Evolutionary conservation across 2,329 filamentous ascomycete genomes (phyloP), one percentile per base, ranked within the genome.

Genomic region (Lecanicillium sp.): DNA sequence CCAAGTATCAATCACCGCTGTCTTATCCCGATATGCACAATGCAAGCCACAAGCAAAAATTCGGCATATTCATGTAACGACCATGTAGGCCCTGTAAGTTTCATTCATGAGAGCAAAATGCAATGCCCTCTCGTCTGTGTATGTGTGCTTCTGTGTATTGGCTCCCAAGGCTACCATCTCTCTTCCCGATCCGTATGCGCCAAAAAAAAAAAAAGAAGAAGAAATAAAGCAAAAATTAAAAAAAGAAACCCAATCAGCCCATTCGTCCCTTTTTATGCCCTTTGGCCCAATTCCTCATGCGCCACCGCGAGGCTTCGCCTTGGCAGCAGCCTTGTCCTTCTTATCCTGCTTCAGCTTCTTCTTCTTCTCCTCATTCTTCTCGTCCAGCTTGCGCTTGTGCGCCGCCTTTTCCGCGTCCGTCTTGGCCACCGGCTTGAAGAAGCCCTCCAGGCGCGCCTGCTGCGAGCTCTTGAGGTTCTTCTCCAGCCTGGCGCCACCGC

Each of bases 341-440:
- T 90, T 89, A 42, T 94, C 87, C 46, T 86, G 79, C 74, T 96
- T 98, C 50, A 84, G 73, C 68, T 89, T 94, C 75, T 97, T 97
- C 70, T 90, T 96, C 64, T 87, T 88, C 51, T 88, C 84, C 52
- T 89, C 88, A 22, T 87, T 72, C 69, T 94, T 94, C 65, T 89
- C 86, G 37, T 97, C 90, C 28, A 92, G 74, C 70, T 97, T 98
- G 49, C 92, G 77, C 75, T 98, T 98, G 55, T 94, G 68, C 30
- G 64, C 80, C 39, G 83, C 82, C 64, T 90, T 85, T 66, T 98
- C 81, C 47, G 81, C 84, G 0, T 89, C 85, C 1, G 89, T 87
- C 69, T 90, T 94, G 44, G 87, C 84, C 13, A 94, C 66, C 2
- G 87, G 81, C 68, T 95, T 96, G 74, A 98, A 98, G 69, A 98